A percentile compares a stretch with the other conserved stretches of the same genome.
These are phyloP conservation scores for Kodamaea leandrae DNA, from an alignment of 805 yeast genomes.

Conservation along the genomic window DNA sequence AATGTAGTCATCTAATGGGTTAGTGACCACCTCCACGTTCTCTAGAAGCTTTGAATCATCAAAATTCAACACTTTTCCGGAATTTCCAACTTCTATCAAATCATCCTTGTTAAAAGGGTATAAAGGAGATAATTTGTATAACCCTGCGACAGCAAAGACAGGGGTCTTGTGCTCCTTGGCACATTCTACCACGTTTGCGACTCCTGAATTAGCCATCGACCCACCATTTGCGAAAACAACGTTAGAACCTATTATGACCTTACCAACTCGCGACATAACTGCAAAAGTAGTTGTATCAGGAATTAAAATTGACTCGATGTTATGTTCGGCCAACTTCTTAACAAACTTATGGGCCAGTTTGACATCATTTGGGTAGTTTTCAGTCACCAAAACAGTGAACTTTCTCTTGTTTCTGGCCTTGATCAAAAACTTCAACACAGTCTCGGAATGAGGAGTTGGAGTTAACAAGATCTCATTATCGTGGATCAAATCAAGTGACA, in stretches of 20 bases:
- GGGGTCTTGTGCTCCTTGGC: slow-evolving; percentile 97
- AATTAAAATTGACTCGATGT: slow-evolving; percentile 84
- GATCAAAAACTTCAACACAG: slow-evolving; percentile 81
- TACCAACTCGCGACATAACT: slow-evolving; percentile 95
- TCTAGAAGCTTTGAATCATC: slow-evolving; percentile 68
- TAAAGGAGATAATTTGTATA: slow-evolving; percentile 87
- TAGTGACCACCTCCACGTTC: slow-evolving; percentile 69
- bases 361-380: slow-evolving; percentile 88
- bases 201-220: slow-evolving; percentile 84
- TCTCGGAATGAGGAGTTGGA: slow-evolving; percentile 92
- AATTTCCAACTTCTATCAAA: slow-evolving; percentile 86
- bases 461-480: slow-evolving; percentile 83
- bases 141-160: slow-evolving; percentile 91
- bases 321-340: slow-evolving; percentile 72
- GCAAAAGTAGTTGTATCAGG: slow-evolving; percentile 94
- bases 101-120: slow-evolving; percentile 87
- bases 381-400: slow-evolving; percentile 89
- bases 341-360: slow-evolving; percentile 76
- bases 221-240: slow-evolving; percentile 97
- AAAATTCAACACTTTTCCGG: slow-evolving; percentile 82
- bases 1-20: slow-evolving; percentile 87
- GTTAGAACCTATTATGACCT: slow-evolving; percentile 88
- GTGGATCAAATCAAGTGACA: slow-evolving; percentile 91
- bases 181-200: slow-evolving; percentile 88
- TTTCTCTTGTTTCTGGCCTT: slow-evolving; percentile 87